Conservation (phyloP, 75 land plant genomes). For the Adiantum capillusveneris region DNA sequence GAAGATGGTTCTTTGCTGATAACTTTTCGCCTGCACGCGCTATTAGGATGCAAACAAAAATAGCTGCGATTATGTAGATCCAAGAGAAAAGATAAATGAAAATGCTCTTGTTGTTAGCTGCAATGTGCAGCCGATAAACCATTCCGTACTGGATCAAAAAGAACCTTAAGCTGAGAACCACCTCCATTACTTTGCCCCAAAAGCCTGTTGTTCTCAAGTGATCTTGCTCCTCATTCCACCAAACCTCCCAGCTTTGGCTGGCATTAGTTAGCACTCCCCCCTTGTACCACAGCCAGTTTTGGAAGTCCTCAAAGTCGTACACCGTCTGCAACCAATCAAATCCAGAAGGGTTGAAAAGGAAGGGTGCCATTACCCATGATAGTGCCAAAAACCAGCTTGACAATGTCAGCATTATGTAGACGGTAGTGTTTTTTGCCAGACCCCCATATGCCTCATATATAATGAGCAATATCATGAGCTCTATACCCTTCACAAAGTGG, state of each 20-base stretch:
- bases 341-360: slow-evolving; percentile 36
- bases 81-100: slow-evolving; percentile 28
- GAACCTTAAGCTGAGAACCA: slow-evolving; percentile 23
- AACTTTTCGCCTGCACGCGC: slow-evolving; percentile 19
- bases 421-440: slow-evolving; percentile 28
- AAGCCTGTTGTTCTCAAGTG: slow-evolving; percentile 29
- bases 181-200: slow-evolving; percentile 31
- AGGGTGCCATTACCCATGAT: slow-evolving; percentile 33
- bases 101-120: slow-evolving; percentile 16
- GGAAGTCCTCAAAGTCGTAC: slow-evolving; percentile 32
- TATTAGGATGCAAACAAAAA: not conserved
- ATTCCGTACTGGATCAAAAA: slow-evolving; percentile 34
- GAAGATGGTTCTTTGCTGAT: slow-evolving; percentile 20
- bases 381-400: slow-evolving; percentile 38
- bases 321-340: slow-evolving; percentile 38
- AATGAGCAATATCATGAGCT: slow-evolving; percentile 26
- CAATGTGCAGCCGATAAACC: slow-evolving; percentile 23
- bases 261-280: slow-evolving; percentile 21
- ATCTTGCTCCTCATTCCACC: slow-evolving; percentile 38
- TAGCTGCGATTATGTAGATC: slow-evolving; percentile 17
- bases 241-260: slow-evolving; percentile 36
- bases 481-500: slow-evolving; percentile 31
- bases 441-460: slow-evolving; percentile 24
- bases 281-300: slow-evolving; percentile 28
- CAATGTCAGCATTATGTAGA: slow-evolving; percentile 28